Evolutionary conservation across 257 asterid species (phyloP), one percentile per base, ranked within the genome.

Genomic region (Verbena officinalis): DNA sequence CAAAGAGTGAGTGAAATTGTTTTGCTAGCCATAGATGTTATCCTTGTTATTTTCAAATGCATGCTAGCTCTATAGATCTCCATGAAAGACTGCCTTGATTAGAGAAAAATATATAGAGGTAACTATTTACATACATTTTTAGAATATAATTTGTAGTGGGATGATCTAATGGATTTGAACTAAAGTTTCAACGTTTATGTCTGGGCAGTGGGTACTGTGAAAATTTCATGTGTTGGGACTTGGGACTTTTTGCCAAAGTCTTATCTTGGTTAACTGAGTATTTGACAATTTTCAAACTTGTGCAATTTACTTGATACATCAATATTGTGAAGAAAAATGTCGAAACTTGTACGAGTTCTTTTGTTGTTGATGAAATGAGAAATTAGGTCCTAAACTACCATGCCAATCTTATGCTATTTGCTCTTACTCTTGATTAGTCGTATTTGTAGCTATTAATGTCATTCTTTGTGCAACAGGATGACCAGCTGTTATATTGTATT

Each of bases 401-500:
- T 24, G 49, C 59, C 61, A 42, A 30, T 53, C 58, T 49, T 31
- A 11, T 48, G 61, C 33, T 24, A 27, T 39, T 39, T 42, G 36
- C 49, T 51, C 15, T 44, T 55, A 61, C 39, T 42, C 34, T 69
- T 62, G 19, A n/a, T 55, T 48, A 30, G 42, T 60, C 23, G 20
- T 33, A n/a, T 73, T 58, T 11, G 20, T 50, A 33, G 34, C 39
- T 4, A 59, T 59, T 68, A 38, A 74, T 62, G 13, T 69, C 39
- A 62, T 71, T 71, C 55, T 52, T 59, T 62, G 15, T 66, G 71
- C 27, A 40, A 73, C 84, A 91, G 95, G 95, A 78, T 85, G 90
- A 52, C 65, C 59, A 38, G 27, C 70, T 65, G 64, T 44, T 67
- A 10, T 62, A 30, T 56, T 67, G 58, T 59, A 40, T 42, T 51